phyloP scores from a whole-genome alignment of 1,139 yeast genomes.

The Pichia sp. region DNA sequence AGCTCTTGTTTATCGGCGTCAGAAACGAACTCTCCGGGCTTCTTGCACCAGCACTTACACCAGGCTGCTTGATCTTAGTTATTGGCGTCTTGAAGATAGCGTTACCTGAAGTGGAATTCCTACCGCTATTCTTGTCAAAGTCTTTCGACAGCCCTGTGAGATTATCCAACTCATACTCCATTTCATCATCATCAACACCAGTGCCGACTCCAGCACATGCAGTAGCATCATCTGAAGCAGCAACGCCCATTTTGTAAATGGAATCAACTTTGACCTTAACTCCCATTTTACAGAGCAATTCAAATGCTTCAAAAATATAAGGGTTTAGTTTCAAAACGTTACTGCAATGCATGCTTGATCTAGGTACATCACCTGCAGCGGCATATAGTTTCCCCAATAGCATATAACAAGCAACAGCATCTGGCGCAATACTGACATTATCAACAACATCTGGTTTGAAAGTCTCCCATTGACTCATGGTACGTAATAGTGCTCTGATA shows the following conservation, averaged over 20 bases:
- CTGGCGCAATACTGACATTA: conserved; percentile 39
- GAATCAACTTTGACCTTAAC: conserved; percentile 58
- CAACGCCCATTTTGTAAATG: conserved; percentile 34
- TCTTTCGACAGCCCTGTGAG: no score
- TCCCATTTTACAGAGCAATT: conserved; percentile 66
- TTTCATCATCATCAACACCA: conserved; percentile 3
- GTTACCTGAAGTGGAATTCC: no score
- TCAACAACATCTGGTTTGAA: conserved; percentile 4
- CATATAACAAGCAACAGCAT: conserved; percentile 54
- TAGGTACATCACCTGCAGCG: conserved; percentile 51
- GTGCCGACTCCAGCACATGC: conserved; percentile 7
- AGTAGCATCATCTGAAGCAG: not conserved
- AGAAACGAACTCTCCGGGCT: conserved; percentile 8
- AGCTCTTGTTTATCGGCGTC: conserved; percentile 7
- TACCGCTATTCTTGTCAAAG: no score
- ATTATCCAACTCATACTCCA: not conserved
- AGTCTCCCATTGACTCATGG: conserved; percentile 29
- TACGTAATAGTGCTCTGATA: conserved; percentile 46
- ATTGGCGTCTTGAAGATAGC: conserved; percentile 17
- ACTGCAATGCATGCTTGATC: conserved; percentile 61
- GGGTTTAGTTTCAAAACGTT: conserved; percentile 69
- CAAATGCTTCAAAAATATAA: conserved; percentile 80
- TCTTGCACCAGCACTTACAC: conserved; percentile 8
- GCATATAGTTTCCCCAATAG: conserved; percentile 66
- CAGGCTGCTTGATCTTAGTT: conserved; percentile 3